Conservation (phyloP, 2,329 filamentous ascomycete genomes). For the Beauveria sp. region DNA sequence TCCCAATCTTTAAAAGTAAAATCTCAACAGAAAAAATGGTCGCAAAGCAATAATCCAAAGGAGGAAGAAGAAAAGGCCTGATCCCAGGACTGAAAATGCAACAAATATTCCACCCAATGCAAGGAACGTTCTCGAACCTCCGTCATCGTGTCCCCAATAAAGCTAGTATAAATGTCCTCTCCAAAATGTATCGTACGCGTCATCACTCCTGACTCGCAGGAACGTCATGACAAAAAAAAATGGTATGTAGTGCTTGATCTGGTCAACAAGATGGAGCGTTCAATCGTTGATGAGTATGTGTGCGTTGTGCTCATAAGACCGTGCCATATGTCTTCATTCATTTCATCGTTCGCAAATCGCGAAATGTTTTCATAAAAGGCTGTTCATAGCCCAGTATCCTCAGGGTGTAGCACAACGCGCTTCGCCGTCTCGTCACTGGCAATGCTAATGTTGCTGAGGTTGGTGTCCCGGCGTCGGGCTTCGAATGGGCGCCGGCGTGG, state of each 20-base stretch:
- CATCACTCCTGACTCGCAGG: not conserved
- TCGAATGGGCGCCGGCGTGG: slow-evolving; percentile 23
- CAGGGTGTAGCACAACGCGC: slow-evolving; percentile 38
- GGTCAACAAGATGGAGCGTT: not conserved
- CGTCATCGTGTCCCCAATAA: not conserved
- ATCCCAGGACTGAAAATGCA: slow-evolving; percentile 2
- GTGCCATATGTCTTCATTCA: slow-evolving; percentile 7
- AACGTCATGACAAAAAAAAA: not conserved
- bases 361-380: not conserved
- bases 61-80: not conserved
- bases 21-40: slow-evolving; percentile 3
- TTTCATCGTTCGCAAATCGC: not conserved
- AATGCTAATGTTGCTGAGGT: slow-evolving; percentile 52
- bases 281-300: not conserved
- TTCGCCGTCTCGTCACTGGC: slow-evolving; percentile 59
- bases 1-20: slow-evolving; percentile 6
- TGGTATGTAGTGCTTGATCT: not conserved
- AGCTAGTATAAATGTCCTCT: not conserved
- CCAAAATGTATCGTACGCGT: not conserved
- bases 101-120: slow-evolving; percentile 7
- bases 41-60: slow-evolving; percentile 12
- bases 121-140: not conserved
- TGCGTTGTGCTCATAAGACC: slow-evolving; percentile 3
- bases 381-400: slow-evolving; percentile 16
- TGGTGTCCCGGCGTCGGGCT: slow-evolving; percentile 48